phyloP scores from a whole-genome alignment of 352 stramenopile genomes.

The Pythium monospermum region DNA sequence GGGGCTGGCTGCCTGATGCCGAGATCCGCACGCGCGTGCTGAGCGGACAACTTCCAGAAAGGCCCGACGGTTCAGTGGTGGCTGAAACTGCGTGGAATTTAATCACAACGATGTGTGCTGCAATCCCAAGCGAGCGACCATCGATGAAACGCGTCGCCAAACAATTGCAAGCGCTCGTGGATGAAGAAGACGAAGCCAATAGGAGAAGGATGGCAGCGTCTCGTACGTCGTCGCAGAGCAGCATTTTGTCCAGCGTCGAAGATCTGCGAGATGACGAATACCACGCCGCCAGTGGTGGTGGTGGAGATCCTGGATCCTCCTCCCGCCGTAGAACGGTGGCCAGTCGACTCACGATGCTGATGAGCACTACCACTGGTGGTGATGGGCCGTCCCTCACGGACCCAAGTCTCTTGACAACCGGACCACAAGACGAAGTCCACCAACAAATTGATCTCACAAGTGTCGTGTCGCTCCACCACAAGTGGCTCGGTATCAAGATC shows the following conservation, averaged over 20 bases:
- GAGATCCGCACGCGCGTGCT: conserved; percentile 36
- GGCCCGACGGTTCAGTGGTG: conserved; percentile 28
- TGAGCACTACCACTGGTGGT: not conserved
- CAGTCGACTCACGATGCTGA: not conserved
- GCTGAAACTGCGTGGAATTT: conserved; percentile 43
- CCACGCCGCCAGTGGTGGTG: too few species aligned
- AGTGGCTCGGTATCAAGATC: conserved; percentile 75
- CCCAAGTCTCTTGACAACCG: too few species aligned
- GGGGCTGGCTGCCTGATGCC: conserved; percentile 43
- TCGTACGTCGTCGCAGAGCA: not conserved
- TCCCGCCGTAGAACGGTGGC: not conserved
- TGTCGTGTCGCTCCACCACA: conserved; percentile 53
- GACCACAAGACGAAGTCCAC: too few species aligned
- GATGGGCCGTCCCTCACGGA: conserved; percentile 12
- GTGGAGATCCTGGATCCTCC: too few species aligned
- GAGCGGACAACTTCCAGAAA: conserved; percentile 34
- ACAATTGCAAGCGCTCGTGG: conserved; percentile 36
- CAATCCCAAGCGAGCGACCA: conserved; percentile 35
- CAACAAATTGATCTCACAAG: too few species aligned
- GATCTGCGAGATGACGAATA: conserved; percentile 7
- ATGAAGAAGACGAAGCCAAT: conserved; percentile 38
- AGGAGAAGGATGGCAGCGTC: not conserved
- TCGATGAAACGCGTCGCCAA: conserved; percentile 42
- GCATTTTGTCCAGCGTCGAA: conserved; percentile 1
- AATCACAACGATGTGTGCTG: conserved; percentile 50